A percentile compares a stretch with the other conserved stretches of the same genome.
Evolutionary conservation across 805 yeast species (phyloP).

Genomic region (Candida gorgasii): DNA sequence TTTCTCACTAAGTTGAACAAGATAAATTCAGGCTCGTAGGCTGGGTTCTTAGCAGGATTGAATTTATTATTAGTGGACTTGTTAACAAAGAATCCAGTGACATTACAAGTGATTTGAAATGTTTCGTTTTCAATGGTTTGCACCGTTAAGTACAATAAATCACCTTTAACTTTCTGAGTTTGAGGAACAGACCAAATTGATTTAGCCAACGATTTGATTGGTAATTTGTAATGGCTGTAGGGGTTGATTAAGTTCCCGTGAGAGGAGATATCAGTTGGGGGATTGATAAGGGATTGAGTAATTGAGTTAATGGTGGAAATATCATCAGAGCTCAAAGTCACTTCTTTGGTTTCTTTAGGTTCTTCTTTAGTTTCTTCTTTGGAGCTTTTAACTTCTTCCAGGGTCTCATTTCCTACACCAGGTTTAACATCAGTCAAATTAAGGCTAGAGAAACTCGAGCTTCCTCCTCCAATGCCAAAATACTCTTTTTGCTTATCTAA

Average conservation of each 20-base stretch:
- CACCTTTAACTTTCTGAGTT: constrained; percentile 64
- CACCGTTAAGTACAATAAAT: constrained; percentile 70
- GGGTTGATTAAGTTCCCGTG: constrained; percentile 33
- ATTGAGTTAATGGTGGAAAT: constrained; percentile 17
- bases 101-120: constrained; percentile 74
- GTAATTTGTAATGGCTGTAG: constrained; percentile 36
- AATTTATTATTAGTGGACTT: constrained; percentile 66
- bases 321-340: constrained; percentile 1
- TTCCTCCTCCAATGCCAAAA: constrained; percentile 49
- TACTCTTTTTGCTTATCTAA: constrained; percentile 45
- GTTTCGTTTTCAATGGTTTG: constrained; percentile 82
- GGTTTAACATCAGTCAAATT: constrained; percentile 1
- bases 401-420: constrained; percentile 4
- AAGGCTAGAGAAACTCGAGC: constrained; percentile 39
- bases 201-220: constrained; percentile 56
- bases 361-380: constrained; percentile 7
- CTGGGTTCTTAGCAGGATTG: constrained; percentile 58
- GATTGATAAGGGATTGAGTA: constrained; percentile 7
- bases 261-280: constrained; percentile 14
- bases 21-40: constrained; percentile 43
- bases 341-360: constrained; percentile 10
- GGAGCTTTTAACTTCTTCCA: constrained; percentile 7
- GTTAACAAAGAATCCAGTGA: constrained; percentile 78
- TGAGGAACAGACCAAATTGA: constrained; percentile 87
- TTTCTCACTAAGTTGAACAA: constrained; percentile 60